Conservation (phyloP, 176 grass and related monocot species). For the Thalia dealbata region DNA sequence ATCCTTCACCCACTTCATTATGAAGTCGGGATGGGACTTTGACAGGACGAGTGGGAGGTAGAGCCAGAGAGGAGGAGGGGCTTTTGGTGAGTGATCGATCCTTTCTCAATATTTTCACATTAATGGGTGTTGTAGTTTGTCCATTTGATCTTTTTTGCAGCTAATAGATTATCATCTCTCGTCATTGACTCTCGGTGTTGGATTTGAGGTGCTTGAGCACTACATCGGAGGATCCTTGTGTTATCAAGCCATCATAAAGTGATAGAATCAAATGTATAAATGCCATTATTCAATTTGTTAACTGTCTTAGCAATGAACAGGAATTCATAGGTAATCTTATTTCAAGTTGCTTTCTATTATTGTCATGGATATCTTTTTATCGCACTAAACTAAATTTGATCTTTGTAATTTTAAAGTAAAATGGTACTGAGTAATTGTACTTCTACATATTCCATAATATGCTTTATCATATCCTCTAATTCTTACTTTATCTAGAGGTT, state of each 20-base stretch:
- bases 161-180: not conserved
- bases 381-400: not conserved
- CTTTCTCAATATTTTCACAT: no score
- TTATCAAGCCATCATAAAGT: slow-evolving; percentile 49
- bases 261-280: slow-evolving; percentile 37
- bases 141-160: not conserved
- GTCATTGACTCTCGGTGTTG: not conserved
- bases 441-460: not conserved
- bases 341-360: not conserved
- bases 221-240: slow-evolving; percentile 53
- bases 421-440: not conserved
- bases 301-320: slow-evolving; percentile 29
- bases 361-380: not conserved
- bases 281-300: slow-evolving; percentile 46
- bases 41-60: no score
- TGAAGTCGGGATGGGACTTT: no score
- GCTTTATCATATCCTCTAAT: not conserved
- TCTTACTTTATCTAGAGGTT: not conserved
- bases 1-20: no score
- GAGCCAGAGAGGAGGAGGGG: no score
- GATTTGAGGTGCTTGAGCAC: slow-evolving; percentile 16
- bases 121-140: not conserved
- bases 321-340: slow-evolving; percentile 32
- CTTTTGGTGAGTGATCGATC: no score
- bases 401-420: not conserved